These are phyloP conservation scores for Kazachstania martiniae DNA, from an alignment of 805 yeast species.

Conservation along the genomic window DNA sequence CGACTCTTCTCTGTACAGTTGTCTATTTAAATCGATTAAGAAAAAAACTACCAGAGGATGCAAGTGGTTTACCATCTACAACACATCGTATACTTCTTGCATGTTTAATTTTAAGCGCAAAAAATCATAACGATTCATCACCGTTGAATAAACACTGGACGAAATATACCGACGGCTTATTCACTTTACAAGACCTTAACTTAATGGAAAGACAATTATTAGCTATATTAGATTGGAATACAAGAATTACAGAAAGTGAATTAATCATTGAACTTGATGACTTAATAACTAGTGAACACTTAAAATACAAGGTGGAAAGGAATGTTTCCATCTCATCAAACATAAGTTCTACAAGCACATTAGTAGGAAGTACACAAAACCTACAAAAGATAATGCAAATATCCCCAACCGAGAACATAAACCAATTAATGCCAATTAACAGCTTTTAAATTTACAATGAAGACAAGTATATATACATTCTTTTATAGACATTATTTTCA, in stretches of 20 bases:
- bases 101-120: conserved; percentile 62
- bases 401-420: too few species aligned
- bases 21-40: conserved; percentile 54
- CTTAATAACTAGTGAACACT: not conserved
- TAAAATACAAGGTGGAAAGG: conserved; percentile 16
- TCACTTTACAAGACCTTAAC: conserved; percentile 56
- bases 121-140: conserved; percentile 68
- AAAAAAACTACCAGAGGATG: conserved; percentile 50
- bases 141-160: conserved; percentile 76
- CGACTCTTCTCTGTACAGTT: conserved; percentile 61
- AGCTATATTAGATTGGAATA: conserved; percentile 59
- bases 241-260: conserved; percentile 55
- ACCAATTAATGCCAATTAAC: too few species aligned
- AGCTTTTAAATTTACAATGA: too few species aligned
- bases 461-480: too few species aligned
- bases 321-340: conserved; percentile 10
- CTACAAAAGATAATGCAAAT: conserved; percentile 2
- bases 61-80: conserved; percentile 68
- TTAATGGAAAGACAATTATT: conserved; percentile 70
- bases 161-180: conserved; percentile 61
- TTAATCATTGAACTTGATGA: conserved; percentile 54
- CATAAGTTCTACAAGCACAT: conserved; percentile 10
- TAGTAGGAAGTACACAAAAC: conserved; percentile 8
- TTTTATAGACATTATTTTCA: too few species aligned
- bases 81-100: conserved; percentile 67